Evolutionary conservation across 1,139 yeast genomes (phyloP).

Genomic region (Kodamaea sp.): DNA sequence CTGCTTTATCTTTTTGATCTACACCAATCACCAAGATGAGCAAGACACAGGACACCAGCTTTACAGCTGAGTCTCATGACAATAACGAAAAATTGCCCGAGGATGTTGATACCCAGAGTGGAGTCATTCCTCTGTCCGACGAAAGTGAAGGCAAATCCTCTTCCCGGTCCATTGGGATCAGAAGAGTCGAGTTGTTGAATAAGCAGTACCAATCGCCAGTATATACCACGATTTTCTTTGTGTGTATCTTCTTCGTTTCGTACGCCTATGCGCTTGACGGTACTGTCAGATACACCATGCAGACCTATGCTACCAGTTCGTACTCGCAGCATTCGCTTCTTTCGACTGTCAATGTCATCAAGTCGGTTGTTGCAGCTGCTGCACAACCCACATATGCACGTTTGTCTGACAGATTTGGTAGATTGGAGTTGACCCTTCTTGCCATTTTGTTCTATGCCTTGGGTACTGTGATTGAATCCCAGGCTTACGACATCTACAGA

Average conservation of each 20-base stretch:
- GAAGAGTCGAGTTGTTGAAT: slow-evolving; percentile 43
- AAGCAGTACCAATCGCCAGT: slow-evolving; percentile 27
- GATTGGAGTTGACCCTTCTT: slow-evolving; percentile 55
- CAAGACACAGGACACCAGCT: slow-evolving; percentile 2
- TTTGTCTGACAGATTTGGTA: slow-evolving; percentile 69
- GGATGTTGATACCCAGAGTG: background rate
- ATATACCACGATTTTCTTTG: slow-evolving; percentile 39
- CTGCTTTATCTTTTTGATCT: slow-evolving; percentile 1
- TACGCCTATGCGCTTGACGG: slow-evolving; percentile 71
- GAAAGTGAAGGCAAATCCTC: background rate
- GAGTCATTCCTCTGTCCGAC: background rate
- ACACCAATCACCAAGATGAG: slow-evolving; percentile 1
- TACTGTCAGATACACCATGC: slow-evolving; percentile 50
- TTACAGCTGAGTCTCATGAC: background rate
- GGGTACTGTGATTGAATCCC: slow-evolving; percentile 73
- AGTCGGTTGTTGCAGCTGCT: slow-evolving; percentile 69
- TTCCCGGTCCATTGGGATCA: slow-evolving; percentile 35
- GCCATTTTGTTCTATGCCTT: slow-evolving; percentile 62
- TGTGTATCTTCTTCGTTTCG: slow-evolving; percentile 58
- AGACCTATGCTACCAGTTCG: slow-evolving; percentile 55
- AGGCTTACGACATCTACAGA: slow-evolving; percentile 61
- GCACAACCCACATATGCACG: slow-evolving; percentile 72
- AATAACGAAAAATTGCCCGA: background rate
- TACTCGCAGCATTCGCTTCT: slow-evolving; percentile 60
- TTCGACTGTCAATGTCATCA: slow-evolving; percentile 65